Evolutionary conservation across 2,329 filamentous ascomycete species (phyloP).

Genomic region (Ceratocystiopsis brevicomis): DNA sequence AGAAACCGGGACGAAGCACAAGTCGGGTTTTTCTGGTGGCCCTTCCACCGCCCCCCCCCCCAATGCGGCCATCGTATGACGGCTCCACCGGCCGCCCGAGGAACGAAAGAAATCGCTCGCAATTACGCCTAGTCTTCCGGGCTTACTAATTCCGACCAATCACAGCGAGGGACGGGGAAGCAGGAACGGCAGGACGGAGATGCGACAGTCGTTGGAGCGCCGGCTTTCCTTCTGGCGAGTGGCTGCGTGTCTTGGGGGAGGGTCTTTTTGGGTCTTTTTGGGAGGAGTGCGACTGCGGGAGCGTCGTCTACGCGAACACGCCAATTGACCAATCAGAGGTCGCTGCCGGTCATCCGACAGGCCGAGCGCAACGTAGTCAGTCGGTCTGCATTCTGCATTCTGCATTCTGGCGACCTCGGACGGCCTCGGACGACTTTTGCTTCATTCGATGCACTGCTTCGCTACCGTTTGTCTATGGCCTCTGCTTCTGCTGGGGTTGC

Average conservation of each 20-base stretch:
- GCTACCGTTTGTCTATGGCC: too few relatives aligned
- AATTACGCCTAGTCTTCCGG: conserved; percentile 5
- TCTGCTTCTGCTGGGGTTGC: too few relatives aligned
- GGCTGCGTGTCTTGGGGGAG: too few relatives aligned
- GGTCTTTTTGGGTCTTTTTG: too few relatives aligned
- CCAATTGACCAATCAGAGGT: conserved; percentile 7
- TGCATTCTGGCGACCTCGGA: too few relatives aligned
- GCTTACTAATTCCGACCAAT: conserved; percentile 5
- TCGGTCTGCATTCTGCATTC: too few relatives aligned
- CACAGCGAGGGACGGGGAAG: background rate
- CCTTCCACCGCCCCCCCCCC: background rate
- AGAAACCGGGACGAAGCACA: conserved; percentile 3
- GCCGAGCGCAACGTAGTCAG: background rate
- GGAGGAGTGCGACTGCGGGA: too few relatives aligned
- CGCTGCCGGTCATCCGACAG: background rate
- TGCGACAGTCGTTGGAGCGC: too few relatives aligned
- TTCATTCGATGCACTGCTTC: too few relatives aligned
- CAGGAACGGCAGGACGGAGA: background rate
- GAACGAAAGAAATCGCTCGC: conserved; percentile 11
- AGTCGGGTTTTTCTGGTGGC: conserved; percentile 1
- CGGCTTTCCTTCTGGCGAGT: too few relatives aligned
- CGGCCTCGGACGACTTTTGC: too few relatives aligned
- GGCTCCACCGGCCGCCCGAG: conserved; percentile 8
- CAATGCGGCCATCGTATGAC: conserved; percentile 9
- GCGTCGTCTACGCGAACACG: too few relatives aligned